Base-by-base conservation (phyloP, 495 filamentous ascomycete genomes). In the Neurospora sp. region DNA sequence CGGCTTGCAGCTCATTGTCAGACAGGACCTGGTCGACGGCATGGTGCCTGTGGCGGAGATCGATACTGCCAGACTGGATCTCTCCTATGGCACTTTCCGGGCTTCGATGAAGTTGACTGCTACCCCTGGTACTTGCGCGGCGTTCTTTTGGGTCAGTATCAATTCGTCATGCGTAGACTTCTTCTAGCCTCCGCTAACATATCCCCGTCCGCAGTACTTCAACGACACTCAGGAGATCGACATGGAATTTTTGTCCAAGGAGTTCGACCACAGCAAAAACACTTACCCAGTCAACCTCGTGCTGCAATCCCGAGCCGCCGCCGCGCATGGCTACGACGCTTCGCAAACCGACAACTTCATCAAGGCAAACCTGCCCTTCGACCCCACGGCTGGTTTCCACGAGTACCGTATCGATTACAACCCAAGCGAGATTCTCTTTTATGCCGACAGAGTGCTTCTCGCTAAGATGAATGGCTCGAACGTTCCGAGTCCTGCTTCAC, bases 181-280 rank as follows among this genome's bases (percentile, higher is more conserved):
- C n/a, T n/a, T n/a, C n/a, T n/a, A n/a, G n/a, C n/a, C n/a, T n/a
- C n/a, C n/a, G n/a, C 70, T 71, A 31, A 60, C 35, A n/a, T 46
- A 18, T 23, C 14, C 0, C 23, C 10, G 1, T 39, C 2, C 18
- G 14, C 72, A 91, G 90, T 94, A 92, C 81, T 86, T 86, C 79
- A 92, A 93, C 78, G 88, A 94, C 79, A 91, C 90, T 5, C 91
- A 93, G 79, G 92, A 94, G 76, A 92, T 93, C 74, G 92, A 94
- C 79, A 88, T 94, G 80, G 92, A 94, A 74, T 90, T 92, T 78
- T 85, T 94, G 18, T 90, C 90, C 35, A 79, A 83, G 7, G 84
- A 92, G 71, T 90, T 90, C 75, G 83, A 87, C 73, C 69, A 75
- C 38, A 71, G 70, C 31, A 84, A 86, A 38, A 80, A 75, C 42